Percentiles rank a stretch among this genome's conserved stretches.
Conservation (phyloP, 768 basidiomycete species). For the Suillus subaureus region DNA sequence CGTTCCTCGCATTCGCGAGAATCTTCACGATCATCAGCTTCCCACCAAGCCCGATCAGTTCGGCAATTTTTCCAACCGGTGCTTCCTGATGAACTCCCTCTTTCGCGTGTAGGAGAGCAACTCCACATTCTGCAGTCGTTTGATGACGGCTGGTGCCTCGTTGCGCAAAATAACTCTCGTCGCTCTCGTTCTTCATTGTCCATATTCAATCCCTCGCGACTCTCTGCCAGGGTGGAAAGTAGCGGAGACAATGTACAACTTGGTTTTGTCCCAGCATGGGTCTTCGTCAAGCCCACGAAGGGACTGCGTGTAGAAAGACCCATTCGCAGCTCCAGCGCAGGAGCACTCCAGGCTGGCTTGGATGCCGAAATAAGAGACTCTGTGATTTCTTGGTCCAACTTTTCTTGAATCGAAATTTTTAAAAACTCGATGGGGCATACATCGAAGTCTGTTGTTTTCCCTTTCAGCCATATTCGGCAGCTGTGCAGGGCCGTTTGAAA, state of each 20-base stretch:
- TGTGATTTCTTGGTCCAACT: constrained; percentile 64
- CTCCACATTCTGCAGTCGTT: constrained; percentile 66
- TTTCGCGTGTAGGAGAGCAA: constrained; percentile 55
- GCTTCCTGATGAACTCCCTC: constrained; percentile 72
- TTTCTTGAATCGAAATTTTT: constrained; percentile 25
- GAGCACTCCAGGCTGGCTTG: constrained; percentile 52
- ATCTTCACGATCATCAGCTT: constrained; percentile 23
- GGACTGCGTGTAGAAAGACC: constrained; percentile 65
- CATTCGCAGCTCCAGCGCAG: constrained; percentile 53
- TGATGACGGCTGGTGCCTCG: constrained; percentile 83
- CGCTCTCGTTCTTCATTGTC: constrained; percentile 48
- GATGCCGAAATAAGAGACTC: constrained; percentile 44
- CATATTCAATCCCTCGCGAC: constrained; percentile 38
- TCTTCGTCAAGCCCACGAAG: constrained; percentile 64
- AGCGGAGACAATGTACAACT: constrained; percentile 53
- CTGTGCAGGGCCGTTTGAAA: neutral
- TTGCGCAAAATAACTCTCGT: constrained; percentile 51
- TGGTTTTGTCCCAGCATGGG: constrained; percentile 78
- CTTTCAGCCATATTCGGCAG: neutral
- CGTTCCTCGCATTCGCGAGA: constrained; percentile 14
- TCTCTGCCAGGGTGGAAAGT: constrained; percentile 16
- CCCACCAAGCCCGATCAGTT: constrained; percentile 51
- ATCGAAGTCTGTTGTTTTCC: neutral
- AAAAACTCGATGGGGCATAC: neutral
- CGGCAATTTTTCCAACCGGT: constrained; percentile 68